A percentile compares a stretch with the other conserved stretches of the same genome.
Conservation (phyloP, 345 rosid genomes). For the Eucalyptus camaldulensis region DNA sequence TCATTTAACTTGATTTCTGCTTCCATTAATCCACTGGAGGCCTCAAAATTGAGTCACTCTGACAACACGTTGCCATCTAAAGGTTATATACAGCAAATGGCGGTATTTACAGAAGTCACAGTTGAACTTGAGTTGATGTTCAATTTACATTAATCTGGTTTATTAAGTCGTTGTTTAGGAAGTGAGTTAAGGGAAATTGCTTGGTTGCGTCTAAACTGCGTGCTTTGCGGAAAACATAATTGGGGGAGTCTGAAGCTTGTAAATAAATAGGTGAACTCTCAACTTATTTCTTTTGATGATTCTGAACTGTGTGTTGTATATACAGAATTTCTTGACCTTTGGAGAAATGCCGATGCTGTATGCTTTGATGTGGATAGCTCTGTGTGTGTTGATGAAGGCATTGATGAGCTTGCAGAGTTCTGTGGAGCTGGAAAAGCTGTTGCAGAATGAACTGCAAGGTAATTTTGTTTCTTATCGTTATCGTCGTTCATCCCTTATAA, state of each 20-base stretch:
- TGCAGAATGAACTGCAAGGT: slow-evolving; percentile 97
- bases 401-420: slow-evolving; percentile 94
- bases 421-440: slow-evolving; percentile 98
- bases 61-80: slow-evolving; percentile 40
- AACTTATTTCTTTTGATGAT: neutral
- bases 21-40: slow-evolving; percentile 38
- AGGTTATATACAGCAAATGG: slow-evolving; percentile 16
- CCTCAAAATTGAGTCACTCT: slow-evolving; percentile 16
- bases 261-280: neutral
- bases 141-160: neutral
- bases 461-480: neutral
- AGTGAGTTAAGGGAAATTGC: neutral
- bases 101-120: neutral
- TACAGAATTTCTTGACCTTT: slow-evolving; percentile 60
- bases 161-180: neutral
- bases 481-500: neutral
- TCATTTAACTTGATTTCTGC: slow-evolving; percentile 29
- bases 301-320: neutral
- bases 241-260: neutral
- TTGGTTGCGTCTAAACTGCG: neutral
- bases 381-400: slow-evolving; percentile 90
- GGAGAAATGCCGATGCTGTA: slow-evolving; percentile 73
- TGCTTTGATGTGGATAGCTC: slow-evolving; percentile 99
- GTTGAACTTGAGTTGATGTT: neutral
- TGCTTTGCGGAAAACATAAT: neutral